These are phyloP conservation scores for Cenchrus fungigraminus DNA, from an alignment of 176 grass and related monocot species.

Conservation along the genomic window DNA sequence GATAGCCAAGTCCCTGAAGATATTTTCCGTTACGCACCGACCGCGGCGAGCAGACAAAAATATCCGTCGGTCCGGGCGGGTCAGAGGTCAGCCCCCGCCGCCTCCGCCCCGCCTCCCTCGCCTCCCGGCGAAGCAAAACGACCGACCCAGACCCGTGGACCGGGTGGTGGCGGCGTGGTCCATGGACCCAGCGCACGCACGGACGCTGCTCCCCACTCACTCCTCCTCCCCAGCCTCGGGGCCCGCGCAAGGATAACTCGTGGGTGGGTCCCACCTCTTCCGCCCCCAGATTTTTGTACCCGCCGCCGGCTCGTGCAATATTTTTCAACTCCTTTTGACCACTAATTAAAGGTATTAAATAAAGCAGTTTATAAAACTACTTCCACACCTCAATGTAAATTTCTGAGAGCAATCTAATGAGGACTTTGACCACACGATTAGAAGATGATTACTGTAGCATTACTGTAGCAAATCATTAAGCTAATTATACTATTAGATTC, in stretches of 20 bases:
- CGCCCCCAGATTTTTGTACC: constrained; percentile 52
- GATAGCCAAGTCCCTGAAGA: background rate
- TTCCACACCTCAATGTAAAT: too few species aligned
- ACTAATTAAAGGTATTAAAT: too few species aligned
- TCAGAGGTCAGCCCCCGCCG: background rate
- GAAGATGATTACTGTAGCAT: too few species aligned
- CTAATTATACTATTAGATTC: too few species aligned
- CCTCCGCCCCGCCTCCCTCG: background rate
- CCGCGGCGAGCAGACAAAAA: background rate
- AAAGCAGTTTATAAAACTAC: too few species aligned
- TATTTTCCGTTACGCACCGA: constrained; percentile 8
- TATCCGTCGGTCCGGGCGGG: background rate
- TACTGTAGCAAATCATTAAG: too few species aligned
- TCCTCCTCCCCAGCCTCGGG: constrained; percentile 4
- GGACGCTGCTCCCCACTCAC: background rate
- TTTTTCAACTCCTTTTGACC: too few species aligned
- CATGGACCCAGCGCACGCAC: constrained; percentile 35
- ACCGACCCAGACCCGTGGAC: background rate
- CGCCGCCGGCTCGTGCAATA: constrained; percentile 14
- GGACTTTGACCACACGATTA: too few species aligned
- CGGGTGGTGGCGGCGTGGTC: background rate
- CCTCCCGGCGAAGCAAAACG: constrained; percentile 13
- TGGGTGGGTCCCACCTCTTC: constrained; percentile 33
- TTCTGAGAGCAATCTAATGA: too few species aligned
- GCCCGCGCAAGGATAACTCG: constrained; percentile 60